Conservation (phyloP, 176 grass and related monocot species). For the Elaeis guineensis region DNA sequence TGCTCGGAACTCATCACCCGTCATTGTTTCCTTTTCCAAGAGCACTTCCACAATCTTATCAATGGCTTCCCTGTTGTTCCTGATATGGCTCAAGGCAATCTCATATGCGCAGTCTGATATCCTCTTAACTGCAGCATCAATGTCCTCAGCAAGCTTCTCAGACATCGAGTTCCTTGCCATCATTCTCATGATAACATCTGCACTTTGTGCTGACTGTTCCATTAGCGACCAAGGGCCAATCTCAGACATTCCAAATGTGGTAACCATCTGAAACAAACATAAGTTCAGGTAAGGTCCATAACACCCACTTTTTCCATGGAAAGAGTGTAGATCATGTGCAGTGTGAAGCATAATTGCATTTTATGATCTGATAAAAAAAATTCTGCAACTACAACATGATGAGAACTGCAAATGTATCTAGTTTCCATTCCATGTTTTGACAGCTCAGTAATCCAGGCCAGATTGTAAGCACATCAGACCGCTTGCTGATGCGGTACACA, state of each 20-base stretch:
- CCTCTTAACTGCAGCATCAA: slow-evolving; percentile 2
- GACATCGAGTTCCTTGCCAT: slow-evolving; percentile 11
- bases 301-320: too few relatives aligned
- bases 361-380: too few relatives aligned
- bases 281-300: too few relatives aligned
- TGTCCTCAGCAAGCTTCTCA: slow-evolving; percentile 9
- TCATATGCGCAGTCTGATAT: slow-evolving; percentile 8
- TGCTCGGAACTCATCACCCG: slow-evolving; percentile 75
- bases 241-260: slow-evolving; percentile 90
- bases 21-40: slow-evolving; percentile 84
- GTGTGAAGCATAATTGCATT: too few relatives aligned
- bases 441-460: too few relatives aligned
- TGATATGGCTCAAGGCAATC: neutral
- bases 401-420: too few relatives aligned
- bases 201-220: slow-evolving; percentile 45
- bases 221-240: slow-evolving; percentile 98
- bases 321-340: too few relatives aligned
- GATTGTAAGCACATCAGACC: too few relatives aligned
- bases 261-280: slow-evolving; percentile 64
- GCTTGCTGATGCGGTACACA: too few relatives aligned
- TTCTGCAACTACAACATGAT: too few relatives aligned
- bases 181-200: slow-evolving; percentile 10
- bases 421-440: too few relatives aligned
- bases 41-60: slow-evolving; percentile 96
- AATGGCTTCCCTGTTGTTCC: slow-evolving; percentile 79